These are phyloP conservation scores for Vigna reflexopilosa DNA, from an alignment of 306 rosid genomes.

Conservation along the genomic window DNA sequence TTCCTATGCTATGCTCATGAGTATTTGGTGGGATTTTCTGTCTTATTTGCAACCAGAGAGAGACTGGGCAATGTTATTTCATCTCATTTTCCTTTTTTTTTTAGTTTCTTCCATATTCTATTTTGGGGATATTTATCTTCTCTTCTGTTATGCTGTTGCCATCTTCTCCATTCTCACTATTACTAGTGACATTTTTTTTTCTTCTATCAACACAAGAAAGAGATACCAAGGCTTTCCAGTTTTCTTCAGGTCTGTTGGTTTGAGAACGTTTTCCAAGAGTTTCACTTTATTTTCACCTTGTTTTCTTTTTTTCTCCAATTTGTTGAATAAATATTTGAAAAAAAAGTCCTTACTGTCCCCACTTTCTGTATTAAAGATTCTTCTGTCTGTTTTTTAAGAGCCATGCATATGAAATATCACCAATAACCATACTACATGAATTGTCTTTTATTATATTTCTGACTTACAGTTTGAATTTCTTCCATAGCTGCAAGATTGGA, in stretches of 20 bases:
- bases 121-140: neutral
- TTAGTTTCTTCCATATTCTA: neutral
- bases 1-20: neutral
- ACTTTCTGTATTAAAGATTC: conserved; percentile 28
- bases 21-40: neutral
- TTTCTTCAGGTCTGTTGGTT: neutral
- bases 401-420: conserved; percentile 20
- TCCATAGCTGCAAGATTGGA: conserved; percentile 97
- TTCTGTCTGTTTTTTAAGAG: conserved; percentile 14
- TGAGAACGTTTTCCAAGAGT: neutral
- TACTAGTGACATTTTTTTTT: neutral
- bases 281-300: neutral
- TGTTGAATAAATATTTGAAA: neutral
- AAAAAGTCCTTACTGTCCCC: neutral
- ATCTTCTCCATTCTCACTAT: neutral
- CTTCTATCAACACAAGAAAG: neutral
- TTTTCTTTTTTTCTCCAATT: neutral
- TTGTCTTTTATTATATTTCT: conserved; percentile 30
- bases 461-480: conserved; percentile 41
- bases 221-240: neutral
- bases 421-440: conserved; percentile 11
- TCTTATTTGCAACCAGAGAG: conserved; percentile 9
- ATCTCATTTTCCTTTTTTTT: neutral
- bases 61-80: conserved; percentile 7
- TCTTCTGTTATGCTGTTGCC: neutral